Conservation (phyloP, 306 rosid species). For the Ceratonia siliqua region DNA sequence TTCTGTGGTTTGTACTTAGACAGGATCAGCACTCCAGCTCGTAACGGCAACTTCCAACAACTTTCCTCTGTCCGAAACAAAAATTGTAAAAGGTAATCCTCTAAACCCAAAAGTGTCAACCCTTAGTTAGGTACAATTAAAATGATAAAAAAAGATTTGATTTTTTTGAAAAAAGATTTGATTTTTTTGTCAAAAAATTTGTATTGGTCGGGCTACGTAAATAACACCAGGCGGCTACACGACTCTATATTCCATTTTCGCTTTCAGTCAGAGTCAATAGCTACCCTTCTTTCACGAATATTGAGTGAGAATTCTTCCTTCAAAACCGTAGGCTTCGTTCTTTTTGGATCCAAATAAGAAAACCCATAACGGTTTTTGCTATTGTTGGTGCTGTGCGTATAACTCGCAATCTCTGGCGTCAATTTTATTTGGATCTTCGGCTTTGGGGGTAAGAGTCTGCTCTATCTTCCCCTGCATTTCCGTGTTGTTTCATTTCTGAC, state of each 20-base stretch:
- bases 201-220: slow-evolving; percentile 19
- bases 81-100: not conserved
- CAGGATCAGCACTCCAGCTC: not conserved
- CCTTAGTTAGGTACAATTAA: too few relatives aligned
- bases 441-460: slow-evolving; percentile 31
- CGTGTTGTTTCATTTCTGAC: not conserved
- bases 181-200: not conserved
- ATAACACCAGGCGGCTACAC: slow-evolving; percentile 24
- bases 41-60: slow-evolving; percentile 18
- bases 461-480: not conserved
- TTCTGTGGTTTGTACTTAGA: not conserved
- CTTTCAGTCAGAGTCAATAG: slow-evolving; percentile 36
- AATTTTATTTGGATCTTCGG: slow-evolving; percentile 23
- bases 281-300: slow-evolving; percentile 19
- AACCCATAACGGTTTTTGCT: not conserved
- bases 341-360: not conserved
- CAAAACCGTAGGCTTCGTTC: not conserved
- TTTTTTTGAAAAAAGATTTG: too few relatives aligned
- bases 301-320: slow-evolving; percentile 32
- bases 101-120: not conserved
- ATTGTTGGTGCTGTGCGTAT: not conserved
- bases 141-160: rapidly evolving
- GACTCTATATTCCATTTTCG: slow-evolving; percentile 27
- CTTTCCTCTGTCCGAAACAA: not conserved
- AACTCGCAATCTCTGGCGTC: not conserved